Evolutionary conservation across 495 filamentous ascomycete species (phyloP).

Genomic region (Tuber microsphaerosporum): DNA sequence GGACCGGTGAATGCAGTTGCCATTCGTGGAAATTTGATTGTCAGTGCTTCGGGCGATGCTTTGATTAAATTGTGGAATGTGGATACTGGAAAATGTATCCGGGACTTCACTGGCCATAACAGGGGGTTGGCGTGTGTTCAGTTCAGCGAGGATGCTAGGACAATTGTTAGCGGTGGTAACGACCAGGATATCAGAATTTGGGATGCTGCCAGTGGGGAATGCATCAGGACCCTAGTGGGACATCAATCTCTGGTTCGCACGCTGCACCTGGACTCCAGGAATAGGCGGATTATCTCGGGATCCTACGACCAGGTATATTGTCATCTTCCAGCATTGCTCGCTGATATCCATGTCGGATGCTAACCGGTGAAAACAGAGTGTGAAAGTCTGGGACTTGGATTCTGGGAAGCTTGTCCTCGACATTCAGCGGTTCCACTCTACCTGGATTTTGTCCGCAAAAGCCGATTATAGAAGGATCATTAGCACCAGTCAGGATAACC

Average conservation of each 20-base stretch:
- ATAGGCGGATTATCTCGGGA: constrained; percentile 75
- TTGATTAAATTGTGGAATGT: constrained; percentile 92
- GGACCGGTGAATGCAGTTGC: constrained; percentile 96
- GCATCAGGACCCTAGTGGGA: constrained; percentile 66
- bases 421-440: constrained; percentile 83
- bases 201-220: constrained; percentile 80
- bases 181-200: constrained; percentile 90
- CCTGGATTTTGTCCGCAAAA: constrained; percentile 93
- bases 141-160: constrained; percentile 82
- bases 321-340: not conserved
- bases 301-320: constrained; percentile 72
- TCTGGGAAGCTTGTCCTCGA: constrained; percentile 64
- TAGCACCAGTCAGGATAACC: constrained; percentile 84
- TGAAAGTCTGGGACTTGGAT: constrained; percentile 83
- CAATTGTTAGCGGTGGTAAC: constrained; percentile 86
- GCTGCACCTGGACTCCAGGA: constrained; percentile 75
- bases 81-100: constrained; percentile 70
- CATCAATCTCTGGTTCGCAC: constrained; percentile 78
- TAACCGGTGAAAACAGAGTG: constrained; percentile 47
- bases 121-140: constrained; percentile 92
- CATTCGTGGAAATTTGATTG: constrained; percentile 80
- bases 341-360: not conserved
- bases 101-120: constrained; percentile 77
- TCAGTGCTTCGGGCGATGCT: constrained; percentile 88
- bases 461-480: constrained; percentile 89